Base-by-base conservation (phyloP, 2,329 filamentous ascomycete species). In the Truncatella angustata region DNA sequence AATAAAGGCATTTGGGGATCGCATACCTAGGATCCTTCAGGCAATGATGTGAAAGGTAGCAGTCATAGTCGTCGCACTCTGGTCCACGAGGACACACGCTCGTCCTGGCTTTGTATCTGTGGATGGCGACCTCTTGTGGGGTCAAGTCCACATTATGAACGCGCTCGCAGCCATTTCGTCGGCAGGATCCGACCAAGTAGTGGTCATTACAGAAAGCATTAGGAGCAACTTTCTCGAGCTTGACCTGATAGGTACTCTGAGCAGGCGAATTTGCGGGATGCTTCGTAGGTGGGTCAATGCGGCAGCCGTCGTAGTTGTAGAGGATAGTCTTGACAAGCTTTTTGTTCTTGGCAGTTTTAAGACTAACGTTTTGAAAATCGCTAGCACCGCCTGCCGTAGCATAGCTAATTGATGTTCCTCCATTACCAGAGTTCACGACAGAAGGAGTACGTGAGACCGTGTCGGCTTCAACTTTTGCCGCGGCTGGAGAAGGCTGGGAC, bases 31-130 rank as follows among this genome's bases (percentile, higher is more conserved):
- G 57, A 18, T 51, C 30, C 11, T 64, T 62, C 40, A 66, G 62
- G 47, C 66, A 68, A 47, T 68, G 66, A 47, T 68, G 66, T 42
- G 64, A 67, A 32, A 68, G 60, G 53, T 68, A 68, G 56, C 66
- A 68, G 32, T 66, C 64, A 35, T 65, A 63, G 54, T 68, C 66
- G 35, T 58, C 61, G 43, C 66, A 68, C 44, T 62, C 62, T 1
- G 65, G 65, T 2, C 65, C 65, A 11, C 58, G 50, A 6, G 66
- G 66, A 45, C 66, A 68, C 42, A 67, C 52, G 52, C 65, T 68
- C 20, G 66, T 68, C 43, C 66, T 60, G 6, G 66, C 66, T 53
- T 68, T 68, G 54, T 68, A 68, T 50, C 66, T 64, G 50, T 68
- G 66, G 32, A 68, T 68, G 37, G 65, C 60, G n/a, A 68, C 58